Evolutionary conservation across 2,329 filamentous ascomycete species (phyloP), one percentile per base, ranked within the genome.

Genomic region (Fusarium albidum): DNA sequence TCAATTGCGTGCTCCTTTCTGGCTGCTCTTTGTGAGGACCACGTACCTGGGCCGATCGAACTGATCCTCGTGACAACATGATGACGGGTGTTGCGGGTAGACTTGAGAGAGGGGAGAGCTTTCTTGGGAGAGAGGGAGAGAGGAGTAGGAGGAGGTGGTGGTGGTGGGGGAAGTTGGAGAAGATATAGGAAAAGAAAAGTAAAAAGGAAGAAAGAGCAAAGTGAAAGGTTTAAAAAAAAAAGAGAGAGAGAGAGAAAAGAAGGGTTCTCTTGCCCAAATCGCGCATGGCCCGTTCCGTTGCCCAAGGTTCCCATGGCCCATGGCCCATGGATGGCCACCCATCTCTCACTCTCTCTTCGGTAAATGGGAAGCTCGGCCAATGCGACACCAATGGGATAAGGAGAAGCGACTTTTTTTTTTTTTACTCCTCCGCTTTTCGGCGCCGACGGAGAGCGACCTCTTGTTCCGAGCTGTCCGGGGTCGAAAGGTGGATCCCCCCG

Each of bases 11-110:
- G 6, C 1, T 33, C 12, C n/a, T n/a, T n/a, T n/a, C n/a, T n/a
- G n/a, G n/a, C n/a, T n/a, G n/a, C n/a, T n/a, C n/a, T n/a, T n/a
- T n/a, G 47, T 57, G 52, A 9, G 18, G 26, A 17, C 9, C 31
- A 63, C 59, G 64, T 79, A 85, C 83, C 82, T 84, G 80, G 66
- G 82, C 81, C 73, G 81, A 75, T 72, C 80, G 73, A 64, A 78
- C 65, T 69, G 82, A 81, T 75, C 78, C 80, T 75, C 82, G 81
- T 72, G 82, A 84, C 74, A 86, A 71, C 83, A 86, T 86, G 62
- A 68, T 81, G 72, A 56, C 57, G 55, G n/a, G 38, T 40, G 21
- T n/a, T 42, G 29, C 25, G 47, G 39, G 39, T 48, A 34, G 48
- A 46, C 47, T 55, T 44, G 29, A 49, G 48, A 61, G 53, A 64